Evolutionary conservation across 805 yeast genomes (phyloP).

Genomic region (Spathaspora arborariae): DNA sequence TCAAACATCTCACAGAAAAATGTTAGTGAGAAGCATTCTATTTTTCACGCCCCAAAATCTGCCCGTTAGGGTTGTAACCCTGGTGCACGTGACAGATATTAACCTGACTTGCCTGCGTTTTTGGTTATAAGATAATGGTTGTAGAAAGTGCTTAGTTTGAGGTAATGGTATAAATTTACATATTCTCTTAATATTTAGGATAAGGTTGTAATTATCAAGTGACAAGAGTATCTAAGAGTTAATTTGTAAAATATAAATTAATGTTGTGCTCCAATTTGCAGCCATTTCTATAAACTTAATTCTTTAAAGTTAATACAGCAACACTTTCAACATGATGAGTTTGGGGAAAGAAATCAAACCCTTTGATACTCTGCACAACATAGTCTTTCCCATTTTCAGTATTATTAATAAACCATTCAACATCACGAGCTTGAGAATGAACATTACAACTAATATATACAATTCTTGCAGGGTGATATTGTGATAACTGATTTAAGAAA

Average conservation of each 20-base stretch:
- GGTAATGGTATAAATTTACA: no score
- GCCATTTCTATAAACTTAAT: conserved; percentile 1
- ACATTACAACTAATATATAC: conserved; percentile 98
- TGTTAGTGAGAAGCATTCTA: background rate
- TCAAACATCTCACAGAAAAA: background rate
- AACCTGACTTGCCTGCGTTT: background rate
- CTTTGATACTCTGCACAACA: conserved; percentile 76
- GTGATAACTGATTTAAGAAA: conserved; percentile 81
- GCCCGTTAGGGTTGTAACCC: conserved; percentile 2
- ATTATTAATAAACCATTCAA: conserved; percentile 72
- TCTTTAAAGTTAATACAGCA: conserved; percentile 51
- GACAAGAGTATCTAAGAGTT: no score
- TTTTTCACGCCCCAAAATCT: background rate
- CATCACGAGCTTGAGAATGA: conserved; percentile 94
- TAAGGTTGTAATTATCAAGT: no score
- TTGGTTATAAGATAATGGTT: background rate
- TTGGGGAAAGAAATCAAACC: conserved; percentile 96
- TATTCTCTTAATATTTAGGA: no score
- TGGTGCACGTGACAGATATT: background rate
- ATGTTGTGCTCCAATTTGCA: no score
- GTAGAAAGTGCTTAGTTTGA: background rate
- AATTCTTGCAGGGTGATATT: conserved; percentile 76
- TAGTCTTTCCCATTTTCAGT: conserved; percentile 63
- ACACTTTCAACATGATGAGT: conserved; percentile 91
- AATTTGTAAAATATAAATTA: no score